A percentile compares a stretch with the other conserved stretches of the same genome.
Conservation (phyloP, 225 moss, liverwort and hornwort genomes). For the Ulota crispa region DNA sequence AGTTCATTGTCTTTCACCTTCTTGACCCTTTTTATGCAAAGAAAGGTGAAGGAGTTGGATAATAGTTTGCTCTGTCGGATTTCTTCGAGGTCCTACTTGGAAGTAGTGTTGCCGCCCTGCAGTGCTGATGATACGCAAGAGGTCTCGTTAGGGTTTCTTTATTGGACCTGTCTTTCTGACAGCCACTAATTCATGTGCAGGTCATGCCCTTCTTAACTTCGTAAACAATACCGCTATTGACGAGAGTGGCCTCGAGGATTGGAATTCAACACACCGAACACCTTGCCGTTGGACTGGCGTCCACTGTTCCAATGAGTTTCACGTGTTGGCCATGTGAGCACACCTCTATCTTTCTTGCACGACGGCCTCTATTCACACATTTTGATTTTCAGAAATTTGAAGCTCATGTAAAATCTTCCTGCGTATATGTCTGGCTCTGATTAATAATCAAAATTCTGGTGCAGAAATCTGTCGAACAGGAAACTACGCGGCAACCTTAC, state of each 20-base stretch:
- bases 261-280: slow-evolving; percentile 45
- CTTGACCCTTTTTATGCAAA: background rate
- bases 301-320: slow-evolving; percentile 37
- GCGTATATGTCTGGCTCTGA: slow-evolving; percentile 1
- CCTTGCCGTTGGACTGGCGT: slow-evolving; percentile 64
- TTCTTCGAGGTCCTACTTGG: background rate
- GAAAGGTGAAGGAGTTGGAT: slow-evolving; percentile 4
- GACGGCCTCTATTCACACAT: background rate
- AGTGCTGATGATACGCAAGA: slow-evolving; percentile 7
- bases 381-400: background rate
- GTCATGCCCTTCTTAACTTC: slow-evolving; percentile 52
- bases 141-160: background rate
- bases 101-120: background rate
- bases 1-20: background rate
- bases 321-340: slow-evolving; percentile 47
- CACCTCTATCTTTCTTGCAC: slow-evolving; percentile 13
- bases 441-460: background rate
- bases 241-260: slow-evolving; percentile 34
- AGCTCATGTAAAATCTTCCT: background rate
- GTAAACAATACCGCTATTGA: slow-evolving; percentile 28
- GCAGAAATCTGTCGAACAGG: slow-evolving; percentile 50
- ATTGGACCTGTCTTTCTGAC: slow-evolving; percentile 8
- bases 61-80: background rate
- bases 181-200: slow-evolving; percentile 28
- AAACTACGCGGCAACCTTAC: slow-evolving; percentile 43